Base-by-base conservation (phyloP, 2,329 filamentous ascomycete genomes). In the Fusarium sp. region DNA sequence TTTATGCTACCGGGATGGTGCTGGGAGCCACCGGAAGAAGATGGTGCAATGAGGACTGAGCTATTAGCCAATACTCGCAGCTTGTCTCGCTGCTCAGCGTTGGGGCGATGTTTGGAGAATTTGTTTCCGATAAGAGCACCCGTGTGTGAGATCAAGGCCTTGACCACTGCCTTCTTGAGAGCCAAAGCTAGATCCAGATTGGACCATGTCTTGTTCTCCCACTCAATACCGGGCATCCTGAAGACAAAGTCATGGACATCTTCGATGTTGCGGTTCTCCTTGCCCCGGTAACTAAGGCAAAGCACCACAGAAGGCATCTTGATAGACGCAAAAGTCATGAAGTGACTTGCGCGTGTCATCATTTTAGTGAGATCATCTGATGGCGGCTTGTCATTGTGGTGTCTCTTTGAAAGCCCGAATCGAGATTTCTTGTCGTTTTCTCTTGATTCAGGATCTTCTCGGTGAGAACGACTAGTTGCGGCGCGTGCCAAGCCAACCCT, bases 171-270 rank as follows among this genome's bases (percentile, higher is more conserved):
- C 78, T 94, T 97, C 83, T 99, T 98, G 57, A 99, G 86, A 16
- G 94, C 92, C 49, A 98, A 85, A 1, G 95, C 94, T 12, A 99
- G 88, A 76, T 99, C 96, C 9, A 99, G 87, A 78, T 98, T 99
- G 9, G 94, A 98, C 96, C 96, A 99, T 11, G 94, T 98, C 84
- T 99, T 99, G 85, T 99, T 99, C 69, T 94, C 90, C 83, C 97
- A 98, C 79, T 99, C 96, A 48, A 99, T 90, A 4, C 92, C 92
- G 6, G 96, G 96, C 82, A 99, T 89, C 34, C 94, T 91, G 87
- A 99, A 99, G 51, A 99, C 96, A 73, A 99, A 97, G 77, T 98
- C 92, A 81, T 99, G 95, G 18, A 99, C 92, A 80, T 99, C 97
- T 82, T 98, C 94, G 61, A 99, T 87, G 76, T 98, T 99, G 77